Evolutionary conservation across 768 basidiomycete species (phyloP), one percentile per base, ranked within the genome.

Genomic region (Russula sp.): DNA sequence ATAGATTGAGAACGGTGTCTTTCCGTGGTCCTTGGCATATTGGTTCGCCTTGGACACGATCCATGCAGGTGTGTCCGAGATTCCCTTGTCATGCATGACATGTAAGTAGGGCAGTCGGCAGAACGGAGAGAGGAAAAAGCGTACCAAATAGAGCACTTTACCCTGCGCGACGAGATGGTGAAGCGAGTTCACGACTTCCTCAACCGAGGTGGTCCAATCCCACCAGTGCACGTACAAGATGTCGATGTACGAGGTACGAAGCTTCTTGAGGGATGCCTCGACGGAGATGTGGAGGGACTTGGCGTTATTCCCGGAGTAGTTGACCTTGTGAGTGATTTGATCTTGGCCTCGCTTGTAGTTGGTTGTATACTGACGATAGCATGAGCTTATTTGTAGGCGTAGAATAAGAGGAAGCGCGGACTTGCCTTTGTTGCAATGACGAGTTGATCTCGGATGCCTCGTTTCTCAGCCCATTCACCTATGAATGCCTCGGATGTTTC

Each of bases 231-330:
- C 66, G 61, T 84, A 83, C 32, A 83, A 69, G 52, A 85, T 76
- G 65, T 84, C 83, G 66, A 84, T 51, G 35, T 81, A 87, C 20
- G 77, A 73, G 0, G 83, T 85, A 47, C 81, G 72, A 20, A 87
- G 75, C 61, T 83, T 85, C 63, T 73, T 73, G 56, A 80, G 70
- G 35, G 72, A 74, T 1, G 69, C 71, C n/a, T 73, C 71, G 7
- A 76, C 68, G 7, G 71, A 74, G 50, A 73, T 20, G 39, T 61
- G 65, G 53, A 77, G 57, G 2, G 66, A 70, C 67, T 78, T 78
- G 54, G 72, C 63, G 64, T 70, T 66, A 71, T 80, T 81, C 8
- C 78, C 78, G 20, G 61, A 61, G 63, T 74, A 79, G 71, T 81
- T 77, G 69, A 76, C 47, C 58, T 73, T 65, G 70, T 73, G 45